Percentiles rank a stretch among this genome's conserved stretches.
These are phyloP conservation scores for Alternaria hordeiaustralica DNA, from an alignment of 2,329 filamentous ascomycete species.

Conservation along the genomic window DNA sequence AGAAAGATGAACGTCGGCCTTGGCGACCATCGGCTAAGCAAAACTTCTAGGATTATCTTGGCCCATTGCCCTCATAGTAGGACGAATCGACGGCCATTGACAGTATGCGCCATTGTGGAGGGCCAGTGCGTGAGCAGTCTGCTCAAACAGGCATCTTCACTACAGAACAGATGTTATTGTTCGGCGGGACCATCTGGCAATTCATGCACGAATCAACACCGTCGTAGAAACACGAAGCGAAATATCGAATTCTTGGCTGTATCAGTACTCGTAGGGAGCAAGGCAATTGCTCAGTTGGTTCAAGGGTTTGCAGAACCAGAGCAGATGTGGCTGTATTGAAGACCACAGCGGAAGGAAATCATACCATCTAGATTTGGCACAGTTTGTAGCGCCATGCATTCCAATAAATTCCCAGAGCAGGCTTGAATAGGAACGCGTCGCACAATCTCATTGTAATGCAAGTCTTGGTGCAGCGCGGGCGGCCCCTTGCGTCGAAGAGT, in stretches of 20 bases:
- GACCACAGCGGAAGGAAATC: not conserved
- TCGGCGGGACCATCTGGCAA: not conserved
- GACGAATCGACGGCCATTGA: not conserved
- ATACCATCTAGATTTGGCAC: not conserved
- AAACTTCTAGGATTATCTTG: slow-evolving; percentile 48
- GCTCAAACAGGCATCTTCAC: not conserved
- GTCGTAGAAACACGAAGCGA: not conserved
- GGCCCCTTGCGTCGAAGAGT: slow-evolving; percentile 28
- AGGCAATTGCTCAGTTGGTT: slow-evolving; percentile 1
- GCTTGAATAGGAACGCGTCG: slow-evolving; percentile 34
- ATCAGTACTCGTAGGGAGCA: not conserved
- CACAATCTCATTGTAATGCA: slow-evolving; percentile 32
- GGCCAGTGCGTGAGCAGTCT: not conserved
- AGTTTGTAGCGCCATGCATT: not conserved
- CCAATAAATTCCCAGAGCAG: slow-evolving; percentile 19
- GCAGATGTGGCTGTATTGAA: not conserved
- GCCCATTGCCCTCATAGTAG: slow-evolving; percentile 41
- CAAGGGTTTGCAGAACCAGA: not conserved
- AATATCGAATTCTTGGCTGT: not conserved
- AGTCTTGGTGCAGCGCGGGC: slow-evolving; percentile 7
- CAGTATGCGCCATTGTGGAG: not conserved
- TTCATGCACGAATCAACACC: not conserved
- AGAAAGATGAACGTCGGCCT: slow-evolving; percentile 4
- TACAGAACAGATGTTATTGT: not conserved
- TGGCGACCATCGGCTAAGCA: slow-evolving; percentile 18